Evolutionary conservation across 2,329 filamentous ascomycete species (phyloP), one percentile per base, ranked within the genome.

Genomic region (Metarhizium rileyi): DNA sequence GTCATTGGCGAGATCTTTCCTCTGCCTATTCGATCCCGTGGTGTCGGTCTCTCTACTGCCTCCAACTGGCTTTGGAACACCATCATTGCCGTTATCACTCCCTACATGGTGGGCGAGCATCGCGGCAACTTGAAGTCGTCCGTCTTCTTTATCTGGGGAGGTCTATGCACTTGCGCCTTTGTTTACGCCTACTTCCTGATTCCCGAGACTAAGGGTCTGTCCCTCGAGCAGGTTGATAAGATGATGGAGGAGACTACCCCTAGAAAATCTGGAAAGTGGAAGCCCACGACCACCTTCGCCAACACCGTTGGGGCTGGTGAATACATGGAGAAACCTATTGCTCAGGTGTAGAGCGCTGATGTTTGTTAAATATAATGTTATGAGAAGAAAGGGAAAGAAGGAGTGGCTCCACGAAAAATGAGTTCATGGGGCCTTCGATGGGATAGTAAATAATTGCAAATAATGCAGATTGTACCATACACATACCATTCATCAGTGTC

Each of bases 11-110:
- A 95, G 73, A 86, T 93, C 69, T 95, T 86, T 80, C 88, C 89
- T 51, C 80, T 95, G 48, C 87, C 87, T 53, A 91, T 95, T 69
- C 86, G 90, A 61, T 86, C 90, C 38, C 86, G 87, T 57, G 90
- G 90, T 72, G 88, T 95, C 52, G 88, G 79, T 59, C 77, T 95
- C 42, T 90, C 88, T 38, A 94, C 90, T 8, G 86, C 89, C 53
- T 89, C 84, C 64, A 94, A 94, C 79, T 94, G 88, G 88, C 78
- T 93, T 55, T 93, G 87, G 87, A 93, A 90, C 73, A 88, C 83
- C 67, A 77, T 78, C 61, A 78, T 78, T 48, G 66, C 80, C 52
- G 77, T 88, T 65, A 86, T 89, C 67, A 86, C 80, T 7, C 84
- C 84, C 16, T 87, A 84, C 73, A 83, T 87, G 68, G 77, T 86